Percentiles rank a stretch among this genome's conserved stretches.
Evolutionary conservation across 2,329 filamentous ascomycete genomes (phyloP).

Genomic region (Septoria petroselini): DNA sequence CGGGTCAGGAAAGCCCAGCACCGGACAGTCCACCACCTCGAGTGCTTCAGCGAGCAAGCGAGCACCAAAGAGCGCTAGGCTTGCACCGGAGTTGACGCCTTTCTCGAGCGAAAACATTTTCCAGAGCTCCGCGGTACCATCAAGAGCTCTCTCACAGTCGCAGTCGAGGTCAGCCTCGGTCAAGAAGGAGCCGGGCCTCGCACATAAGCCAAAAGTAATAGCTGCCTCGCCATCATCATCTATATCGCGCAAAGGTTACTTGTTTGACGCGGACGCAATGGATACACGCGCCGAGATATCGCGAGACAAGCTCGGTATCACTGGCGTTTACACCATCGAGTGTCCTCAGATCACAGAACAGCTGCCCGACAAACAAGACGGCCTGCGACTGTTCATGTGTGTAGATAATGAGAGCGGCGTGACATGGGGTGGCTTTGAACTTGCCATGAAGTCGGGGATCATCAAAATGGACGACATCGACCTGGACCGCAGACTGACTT

Average conservation of each 20-base stretch:
- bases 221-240: slow-evolving; percentile 12
- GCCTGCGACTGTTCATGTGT: slow-evolving; percentile 42
- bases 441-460: slow-evolving; percentile 45
- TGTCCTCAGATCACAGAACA: slow-evolving; percentile 29
- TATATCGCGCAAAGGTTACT: slow-evolving; percentile 17
- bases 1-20: too few species aligned
- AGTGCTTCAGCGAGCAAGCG: not conserved
- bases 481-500: slow-evolving; percentile 19
- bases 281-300: slow-evolving; percentile 22
- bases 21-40: not conserved
- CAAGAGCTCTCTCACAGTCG: not conserved
- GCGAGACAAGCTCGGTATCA: slow-evolving; percentile 36
- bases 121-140: slow-evolving; percentile 1
- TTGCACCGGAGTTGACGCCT: not conserved
- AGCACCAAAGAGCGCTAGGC: not conserved
- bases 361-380: slow-evolving; percentile 19
- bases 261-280: slow-evolving; percentile 25
- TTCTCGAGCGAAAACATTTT: slow-evolving; percentile 17
- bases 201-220: not conserved
- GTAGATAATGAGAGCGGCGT: slow-evolving; percentile 37
- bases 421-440: slow-evolving; percentile 50
- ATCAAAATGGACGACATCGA: slow-evolving; percentile 40
- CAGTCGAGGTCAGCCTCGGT: not conserved
- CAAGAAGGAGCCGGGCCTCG: slow-evolving; percentile 4
- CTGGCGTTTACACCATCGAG: slow-evolving; percentile 46